Percentiles rank a stretch among this genome's conserved stretches.
phyloP scores from a whole-genome alignment of 2,329 filamentous ascomycete genomes.

The Fonsecaea erecta region DNA sequence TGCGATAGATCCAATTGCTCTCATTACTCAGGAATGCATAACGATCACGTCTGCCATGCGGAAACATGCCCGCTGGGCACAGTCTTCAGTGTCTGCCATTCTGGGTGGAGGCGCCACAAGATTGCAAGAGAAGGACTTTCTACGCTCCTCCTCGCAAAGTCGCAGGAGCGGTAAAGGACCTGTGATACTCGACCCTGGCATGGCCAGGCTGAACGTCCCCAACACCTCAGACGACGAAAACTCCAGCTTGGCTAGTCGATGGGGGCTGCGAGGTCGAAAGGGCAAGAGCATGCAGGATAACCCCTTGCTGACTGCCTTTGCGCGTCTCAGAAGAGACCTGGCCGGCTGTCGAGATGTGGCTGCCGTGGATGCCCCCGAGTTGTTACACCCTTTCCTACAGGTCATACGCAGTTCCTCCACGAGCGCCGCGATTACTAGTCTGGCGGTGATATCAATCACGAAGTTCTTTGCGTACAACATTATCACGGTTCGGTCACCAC shows the following conservation, averaged over 20 bases:
- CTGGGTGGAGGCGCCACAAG: constrained; percentile 70
- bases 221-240: constrained; percentile 46
- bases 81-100: constrained; percentile 95
- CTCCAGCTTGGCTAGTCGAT: constrained; percentile 72
- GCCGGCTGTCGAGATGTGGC: constrained; percentile 88
- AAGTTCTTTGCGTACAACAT: constrained; percentile 98
- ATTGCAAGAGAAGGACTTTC: constrained; percentile 49
- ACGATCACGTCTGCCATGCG: constrained; percentile 98
- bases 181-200: constrained; percentile 25
- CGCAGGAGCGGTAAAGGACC: constrained; percentile 22
- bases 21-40: constrained; percentile 98
- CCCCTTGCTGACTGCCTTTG: constrained; percentile 92
- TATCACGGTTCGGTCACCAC: constrained; percentile 80
- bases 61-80: constrained; percentile 93
- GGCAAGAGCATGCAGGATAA: constrained; percentile 98
- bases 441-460: constrained; percentile 88
- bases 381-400: constrained; percentile 92
- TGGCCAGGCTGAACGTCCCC: constrained; percentile 31
- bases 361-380: constrained; percentile 82
- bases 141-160: constrained; percentile 41
- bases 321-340: constrained; percentile 83
- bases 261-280: constrained; percentile 92
- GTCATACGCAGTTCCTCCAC: constrained; percentile 96
- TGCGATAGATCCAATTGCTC: constrained; percentile 84
- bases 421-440: constrained; percentile 91